Evolutionary conservation across 2,329 filamentous ascomycete species (phyloP), one percentile per base, ranked within the genome.

Genomic region (Colletotrichum incanum): DNA sequence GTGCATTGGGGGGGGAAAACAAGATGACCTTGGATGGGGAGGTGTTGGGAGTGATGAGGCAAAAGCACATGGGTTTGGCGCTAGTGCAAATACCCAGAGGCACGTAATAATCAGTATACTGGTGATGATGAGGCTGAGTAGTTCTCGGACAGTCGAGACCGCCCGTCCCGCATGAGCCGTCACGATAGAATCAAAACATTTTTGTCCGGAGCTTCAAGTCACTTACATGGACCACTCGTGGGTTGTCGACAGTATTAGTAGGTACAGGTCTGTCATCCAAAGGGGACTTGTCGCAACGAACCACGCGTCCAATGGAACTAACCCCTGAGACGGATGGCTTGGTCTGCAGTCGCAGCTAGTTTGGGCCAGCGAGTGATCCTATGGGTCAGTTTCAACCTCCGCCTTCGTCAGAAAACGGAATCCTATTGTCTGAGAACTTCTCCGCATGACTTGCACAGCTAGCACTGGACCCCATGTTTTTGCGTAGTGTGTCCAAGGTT

Each of bases 71-170:
- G 69, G 69, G 65, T 59, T 72, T 72, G 65, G 69, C 69, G 65
- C 65, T 69, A 72, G 69, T 69, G 68, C 69, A 72, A 72, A 72
- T 72, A 72, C 69, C 69, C 69, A 55, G 39, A 58, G 59, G 69
- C 69, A 64, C 54, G 59, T 72, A 72, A 72, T 72, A 72, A 72
- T 72, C 39, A 67, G 45, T 69, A 72, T 43, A 69, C 60, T 55
- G 69, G 69, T 39, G 69, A 69, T 58, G 69, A 65, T 45, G 69
- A 72, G 65, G 69, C 54, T 37, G 59, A 56, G 65, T 28, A 31
- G 59, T 43, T 52, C 52, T 69, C 60, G 52, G 39, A 59, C 65
- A 8, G 47, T 49, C 18, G 47, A 54, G 65, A 39, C 69, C 31
- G 50, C 65, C 23, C 47, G 59, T 69, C 52, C 34, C 58, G 58